A percentile compares a stretch with the other conserved stretches of the same genome.
Conservation (phyloP, 768 basidiomycete species). For the Gloeophyllum trabeum region DNA sequence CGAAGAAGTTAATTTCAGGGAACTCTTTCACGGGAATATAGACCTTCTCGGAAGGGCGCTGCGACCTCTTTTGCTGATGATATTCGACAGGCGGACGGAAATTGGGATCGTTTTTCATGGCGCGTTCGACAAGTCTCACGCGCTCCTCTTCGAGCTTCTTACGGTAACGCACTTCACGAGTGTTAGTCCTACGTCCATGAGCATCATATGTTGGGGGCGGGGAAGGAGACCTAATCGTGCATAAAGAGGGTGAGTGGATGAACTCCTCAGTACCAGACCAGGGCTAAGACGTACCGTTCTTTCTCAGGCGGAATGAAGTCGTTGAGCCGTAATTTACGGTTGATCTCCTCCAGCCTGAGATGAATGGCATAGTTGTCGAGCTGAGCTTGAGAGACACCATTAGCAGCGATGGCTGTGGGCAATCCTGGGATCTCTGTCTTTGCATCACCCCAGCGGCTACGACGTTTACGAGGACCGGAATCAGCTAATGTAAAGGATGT, state of each 20-base stretch:
- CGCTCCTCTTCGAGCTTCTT: conserved; percentile 93
- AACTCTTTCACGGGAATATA: conserved; percentile 99
- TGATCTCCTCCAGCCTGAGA: conserved; percentile 93
- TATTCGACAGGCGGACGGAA: conserved; percentile 97
- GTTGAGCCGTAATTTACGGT: conserved; percentile 85
- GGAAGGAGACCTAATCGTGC: conserved; percentile 85
- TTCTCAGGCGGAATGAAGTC: conserved; percentile 94
- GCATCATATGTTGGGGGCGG: conserved; percentile 96
- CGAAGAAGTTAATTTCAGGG: conserved; percentile 99
- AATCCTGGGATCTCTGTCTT: conserved; percentile 86
- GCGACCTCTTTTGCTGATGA: conserved; percentile 87
- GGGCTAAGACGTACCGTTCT: conserved; percentile 52
- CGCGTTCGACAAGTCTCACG: conserved; percentile 85
- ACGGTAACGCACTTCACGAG: conserved; percentile 95
- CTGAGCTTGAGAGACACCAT: conserved; percentile 90
- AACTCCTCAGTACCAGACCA: conserved; percentile 14
- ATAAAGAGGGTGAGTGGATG: too few species aligned
- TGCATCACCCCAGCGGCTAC: conserved; percentile 96
- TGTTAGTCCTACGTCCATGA: conserved; percentile 97
- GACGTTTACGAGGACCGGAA: conserved; percentile 86
- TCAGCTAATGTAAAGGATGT: conserved; percentile 54
- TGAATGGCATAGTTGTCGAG: conserved; percentile 98
- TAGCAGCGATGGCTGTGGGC: conserved; percentile 88
- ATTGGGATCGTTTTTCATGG: conserved; percentile 96
- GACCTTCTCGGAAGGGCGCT: conserved; percentile 93